Evolutionary conservation across 1,284 basidiomycete genomes (phyloP).

Genomic region (Microbotryum lychnidis-dioicae): DNA sequence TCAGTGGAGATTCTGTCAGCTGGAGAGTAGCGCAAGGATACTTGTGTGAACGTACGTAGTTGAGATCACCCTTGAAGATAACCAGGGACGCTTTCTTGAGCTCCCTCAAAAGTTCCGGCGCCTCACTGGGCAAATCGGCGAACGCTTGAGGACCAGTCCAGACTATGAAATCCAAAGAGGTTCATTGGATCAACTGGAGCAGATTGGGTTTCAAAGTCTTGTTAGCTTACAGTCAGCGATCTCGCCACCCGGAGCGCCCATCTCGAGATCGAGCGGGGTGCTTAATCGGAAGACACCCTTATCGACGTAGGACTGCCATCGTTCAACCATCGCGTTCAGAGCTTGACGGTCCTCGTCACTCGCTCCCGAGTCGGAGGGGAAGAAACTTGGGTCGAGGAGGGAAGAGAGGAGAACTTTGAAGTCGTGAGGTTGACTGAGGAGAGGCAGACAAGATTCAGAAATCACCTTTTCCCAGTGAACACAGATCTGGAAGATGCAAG

Average conservation of each 20-base stretch:
- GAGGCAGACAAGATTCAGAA: conserved; percentile 47
- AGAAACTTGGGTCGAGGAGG: conserved; percentile 48
- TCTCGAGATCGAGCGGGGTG: conserved; percentile 55
- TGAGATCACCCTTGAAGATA: conserved; percentile 91
- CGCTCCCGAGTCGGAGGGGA: conserved; percentile 45
- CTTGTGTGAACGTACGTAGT: conserved; percentile 57
- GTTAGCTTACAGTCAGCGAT: conserved; percentile 28
- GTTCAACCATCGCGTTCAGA: conserved; percentile 55
- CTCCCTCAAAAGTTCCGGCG: conserved; percentile 53
- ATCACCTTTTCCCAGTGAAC: no score
- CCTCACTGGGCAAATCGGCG: conserved; percentile 62
- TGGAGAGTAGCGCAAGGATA: background rate
- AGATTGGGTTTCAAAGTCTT: conserved; percentile 3
- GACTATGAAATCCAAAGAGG: conserved; percentile 43
- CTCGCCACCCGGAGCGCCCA: conserved; percentile 47
- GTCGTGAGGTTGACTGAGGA: conserved; percentile 36
- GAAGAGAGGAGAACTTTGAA: conserved; percentile 42
- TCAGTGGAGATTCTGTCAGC: background rate
- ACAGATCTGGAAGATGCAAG: no score
- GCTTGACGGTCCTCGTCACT: conserved; percentile 32
- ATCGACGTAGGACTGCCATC: conserved; percentile 66
- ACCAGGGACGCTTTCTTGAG: conserved; percentile 66
- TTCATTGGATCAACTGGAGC: conserved; percentile 42
- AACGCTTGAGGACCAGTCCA: conserved; percentile 81
- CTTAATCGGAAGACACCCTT: conserved; percentile 65